phyloP scores from a whole-genome alignment of 257 asterid genomes.

The Avicennia marina region DNA sequence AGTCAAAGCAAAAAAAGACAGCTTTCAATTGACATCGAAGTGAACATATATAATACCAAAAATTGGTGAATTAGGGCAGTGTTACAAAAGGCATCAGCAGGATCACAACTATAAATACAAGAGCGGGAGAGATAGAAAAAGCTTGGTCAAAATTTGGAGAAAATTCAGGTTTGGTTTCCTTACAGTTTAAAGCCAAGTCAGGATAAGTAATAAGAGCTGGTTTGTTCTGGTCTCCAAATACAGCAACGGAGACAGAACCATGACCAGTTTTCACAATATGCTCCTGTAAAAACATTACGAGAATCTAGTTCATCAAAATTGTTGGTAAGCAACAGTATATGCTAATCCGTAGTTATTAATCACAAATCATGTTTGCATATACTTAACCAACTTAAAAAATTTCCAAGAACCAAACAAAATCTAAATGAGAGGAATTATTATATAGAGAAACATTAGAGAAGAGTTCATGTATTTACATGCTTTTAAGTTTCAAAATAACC shows the following conservation, averaged over 20 bases:
- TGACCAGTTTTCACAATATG: conserved; percentile 74
- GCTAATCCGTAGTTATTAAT: conserved; percentile 6
- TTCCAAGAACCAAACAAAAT: too few relatives aligned
- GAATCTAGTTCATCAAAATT: conserved; percentile 26
- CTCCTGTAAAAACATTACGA: too few relatives aligned
- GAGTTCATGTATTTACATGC: too few relatives aligned
- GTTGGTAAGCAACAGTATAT: conserved; percentile 13
- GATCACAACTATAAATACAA: conserved; percentile 10
- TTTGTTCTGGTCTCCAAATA: conserved; percentile 91
- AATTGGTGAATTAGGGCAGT: too few relatives aligned
- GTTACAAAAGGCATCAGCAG: background rate
- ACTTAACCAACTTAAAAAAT: too few relatives aligned
- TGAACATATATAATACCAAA: too few relatives aligned
- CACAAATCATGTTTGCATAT: too few relatives aligned
- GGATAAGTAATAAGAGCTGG: conserved; percentile 96
- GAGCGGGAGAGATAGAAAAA: conserved; percentile 3
- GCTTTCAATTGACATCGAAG: too few relatives aligned
- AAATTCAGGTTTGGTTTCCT: conserved; percentile 28
- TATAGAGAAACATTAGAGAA: too few relatives aligned
- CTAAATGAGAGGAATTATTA: too few relatives aligned
- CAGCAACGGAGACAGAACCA: conserved; percentile 78
- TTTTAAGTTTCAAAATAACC: too few relatives aligned
- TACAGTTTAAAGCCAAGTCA: conserved; percentile 90
- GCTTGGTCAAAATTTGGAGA: conserved; percentile 7
- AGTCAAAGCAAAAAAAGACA: conserved; percentile 1